Percentiles rank a stretch among this genome's conserved stretches.
Conservation (phyloP, 2,329 filamentous ascomycete genomes). For the Zymoseptoria passerinii region DNA sequence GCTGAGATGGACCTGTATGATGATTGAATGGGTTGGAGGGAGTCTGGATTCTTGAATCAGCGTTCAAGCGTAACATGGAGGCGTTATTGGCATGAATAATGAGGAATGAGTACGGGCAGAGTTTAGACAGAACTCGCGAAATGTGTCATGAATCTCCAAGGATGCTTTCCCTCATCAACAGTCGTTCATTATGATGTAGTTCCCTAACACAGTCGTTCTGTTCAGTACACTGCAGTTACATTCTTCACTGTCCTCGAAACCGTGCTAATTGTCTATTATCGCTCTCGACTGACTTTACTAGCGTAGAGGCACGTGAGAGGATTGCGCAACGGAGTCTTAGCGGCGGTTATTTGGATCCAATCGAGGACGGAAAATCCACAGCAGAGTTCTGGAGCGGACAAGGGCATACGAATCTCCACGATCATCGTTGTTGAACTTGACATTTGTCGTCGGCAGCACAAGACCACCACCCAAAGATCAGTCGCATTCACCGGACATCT, state of each 20-base stretch:
- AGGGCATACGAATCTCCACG: background rate
- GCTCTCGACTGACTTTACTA: background rate
- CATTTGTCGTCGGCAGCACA: no score
- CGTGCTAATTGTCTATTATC: no score
- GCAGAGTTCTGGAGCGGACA: background rate
- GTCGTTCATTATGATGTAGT: no score
- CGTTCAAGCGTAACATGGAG: background rate
- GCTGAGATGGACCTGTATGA: constrained; percentile 58
- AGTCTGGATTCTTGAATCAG: background rate
- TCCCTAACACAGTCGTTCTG: background rate
- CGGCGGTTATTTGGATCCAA: background rate
- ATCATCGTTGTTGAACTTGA: no score
- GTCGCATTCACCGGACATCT: no score
- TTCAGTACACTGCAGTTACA: no score
- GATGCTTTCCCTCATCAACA: background rate
- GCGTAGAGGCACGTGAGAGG: no score
- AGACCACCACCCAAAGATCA: no score
- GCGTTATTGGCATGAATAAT: background rate
- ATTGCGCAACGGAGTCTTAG: background rate
- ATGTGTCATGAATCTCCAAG: background rate
- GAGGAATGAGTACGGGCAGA: background rate
- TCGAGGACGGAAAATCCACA: background rate
- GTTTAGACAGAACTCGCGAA: background rate
- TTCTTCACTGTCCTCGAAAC: no score
- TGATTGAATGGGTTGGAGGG: constrained; percentile 11